Base-by-base conservation (phyloP, 164 flowering plant species). In the Vitis rotundifolia region DNA sequence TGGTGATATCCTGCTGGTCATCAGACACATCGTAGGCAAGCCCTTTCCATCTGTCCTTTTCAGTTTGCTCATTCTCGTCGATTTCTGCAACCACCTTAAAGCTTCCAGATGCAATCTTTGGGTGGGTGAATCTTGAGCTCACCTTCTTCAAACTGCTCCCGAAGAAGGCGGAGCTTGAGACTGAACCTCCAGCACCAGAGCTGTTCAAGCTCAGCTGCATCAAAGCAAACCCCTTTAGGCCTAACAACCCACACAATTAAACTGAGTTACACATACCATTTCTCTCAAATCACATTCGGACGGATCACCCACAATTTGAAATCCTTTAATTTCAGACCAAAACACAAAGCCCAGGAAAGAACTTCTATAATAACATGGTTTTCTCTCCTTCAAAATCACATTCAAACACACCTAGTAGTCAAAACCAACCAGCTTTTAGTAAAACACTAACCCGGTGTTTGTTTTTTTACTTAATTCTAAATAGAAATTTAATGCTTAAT, bases 1-100 rank as follows among this genome's bases (percentile, higher is more conserved):
- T 71, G 44, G 80, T 74, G 51, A 80, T 77, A 64, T 80, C 83
- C 60, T 80, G 83, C 53, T 80, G 83, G 58, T 80, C 83, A 56
- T 80, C 80, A 2, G 83, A 80, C 1, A 61, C 69, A 49, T 80
- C 83, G n/a, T 18, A 71, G 19, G 62, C 76, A 28, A 80, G 76
- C 4, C 83, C 83, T 55, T 18, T 71, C 83, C 83, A 80, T 53
- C 49, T 71, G 78, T 80, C 83, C 64, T 18, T 63, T 49, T 71
- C 60, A 14, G 75, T 74, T 57, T 75, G 72, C 69, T 74, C 60
- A 9, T 62, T 44, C 61, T 78, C 77, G 11, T 72, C 75, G 2
- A 68, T 63, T 61, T 78, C 78, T 9, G 81, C 75, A 13, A 66
- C 71, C 61, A 78, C 67, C 68, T 69, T 78, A 64, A 75, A 65